Conservation (phyloP, 192 early-diverging fungal genomes). For the Gamsiella multidivaricata region DNA sequence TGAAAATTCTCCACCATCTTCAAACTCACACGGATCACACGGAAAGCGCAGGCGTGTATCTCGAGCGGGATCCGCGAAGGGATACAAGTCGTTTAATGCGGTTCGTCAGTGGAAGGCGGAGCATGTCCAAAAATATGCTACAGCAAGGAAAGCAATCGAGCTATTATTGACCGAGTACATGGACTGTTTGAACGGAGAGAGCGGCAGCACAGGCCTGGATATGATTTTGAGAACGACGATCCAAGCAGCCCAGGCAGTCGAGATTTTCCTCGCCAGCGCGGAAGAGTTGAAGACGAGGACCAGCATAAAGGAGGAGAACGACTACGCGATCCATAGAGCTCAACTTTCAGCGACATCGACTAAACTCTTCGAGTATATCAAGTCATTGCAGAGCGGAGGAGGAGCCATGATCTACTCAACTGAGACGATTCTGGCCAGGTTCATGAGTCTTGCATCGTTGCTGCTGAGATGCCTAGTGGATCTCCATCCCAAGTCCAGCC, state of each 20-base stretch:
- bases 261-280: constrained; percentile 34
- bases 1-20: neutral
- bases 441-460: constrained; percentile 24
- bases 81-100: constrained; percentile 52
- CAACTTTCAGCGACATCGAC: constrained; percentile 16
- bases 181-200: constrained; percentile 21
- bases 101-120: constrained; percentile 43
- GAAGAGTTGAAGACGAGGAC: constrained; percentile 25
- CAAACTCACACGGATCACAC: constrained; percentile 10
- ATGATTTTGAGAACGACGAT: constrained; percentile 21
- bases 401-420: neutral
- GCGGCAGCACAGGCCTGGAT: neutral
- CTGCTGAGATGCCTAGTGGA: constrained; percentile 33
- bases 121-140: constrained; percentile 23
- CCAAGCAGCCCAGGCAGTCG: constrained; percentile 18
- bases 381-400: constrained; percentile 8
- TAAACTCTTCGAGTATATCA: constrained; percentile 27
- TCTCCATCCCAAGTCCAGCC: constrained; percentile 15
- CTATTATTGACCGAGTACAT: constrained; percentile 27
- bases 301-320: constrained; percentile 28
- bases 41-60: constrained; percentile 38
- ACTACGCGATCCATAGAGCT: constrained; percentile 5
- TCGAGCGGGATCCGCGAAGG: constrained; percentile 37
- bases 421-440: constrained; percentile 11
- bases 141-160: constrained; percentile 32